Base-by-base conservation (phyloP, 805 yeast species). In the Deakozyma indianensis region DNA sequence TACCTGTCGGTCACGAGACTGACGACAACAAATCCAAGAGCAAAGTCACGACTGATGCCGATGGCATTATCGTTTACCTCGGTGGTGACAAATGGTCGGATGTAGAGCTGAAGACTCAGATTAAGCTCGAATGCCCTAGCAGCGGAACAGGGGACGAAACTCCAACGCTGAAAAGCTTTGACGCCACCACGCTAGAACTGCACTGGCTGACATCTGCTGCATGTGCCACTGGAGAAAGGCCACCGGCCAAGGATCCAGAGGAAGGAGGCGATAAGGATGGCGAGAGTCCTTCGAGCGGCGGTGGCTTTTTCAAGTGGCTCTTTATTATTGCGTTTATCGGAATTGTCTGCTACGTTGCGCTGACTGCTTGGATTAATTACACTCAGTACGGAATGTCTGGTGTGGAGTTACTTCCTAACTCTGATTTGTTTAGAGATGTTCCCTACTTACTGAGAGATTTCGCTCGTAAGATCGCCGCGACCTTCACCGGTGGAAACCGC, bases 251-350 rank as follows among this genome's bases (percentile, higher is more conserved):
- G 14, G 54, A 51, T 32, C 50, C 56, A 21, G 53, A 60, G 15
- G 53, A 53, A 2, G 56, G 60, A 43, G 59, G 59, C 24, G 53
- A 57, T 16, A 54, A 59, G 9, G 50, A 57, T 18, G 45, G 52
- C 3, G 64, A 60, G n/a, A 61, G 60, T 5, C 5, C 11, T 35
- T 67, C 77, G 11, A 43, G 64, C 55, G 77, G 79, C 48, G 78
- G 90, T 80, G 92, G 94, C 45, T 75, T 88, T 72, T 75, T 88
- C 58, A 75, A 87, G 2, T 84, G 90, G 79, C 56, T 86, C 7
- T 84, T 88, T 57, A 78, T 88, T 53, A 64, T 87, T n/a, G 62
- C 80, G 51, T 83, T 84, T 16, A 62, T 90, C 27, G 73, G 74
- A 41, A 70, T 83, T 53, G 78, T 86, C 41, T 76, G 77, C 38